Conservation (phyloP, 192 early-diverging fungal species). For the Podila clonocystis region DNA sequence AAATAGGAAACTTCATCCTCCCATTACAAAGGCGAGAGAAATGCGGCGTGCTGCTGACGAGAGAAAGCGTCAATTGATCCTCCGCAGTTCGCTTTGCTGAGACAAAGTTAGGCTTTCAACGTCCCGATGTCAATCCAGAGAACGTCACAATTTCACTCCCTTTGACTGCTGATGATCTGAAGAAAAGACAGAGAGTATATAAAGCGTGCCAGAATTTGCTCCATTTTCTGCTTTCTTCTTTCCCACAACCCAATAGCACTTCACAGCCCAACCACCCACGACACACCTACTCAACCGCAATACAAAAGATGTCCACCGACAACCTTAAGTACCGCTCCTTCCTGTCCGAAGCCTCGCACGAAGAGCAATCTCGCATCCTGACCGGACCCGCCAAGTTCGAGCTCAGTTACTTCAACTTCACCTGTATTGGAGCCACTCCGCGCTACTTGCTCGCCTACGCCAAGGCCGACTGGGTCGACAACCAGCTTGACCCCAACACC, state of each 20-base stretch:
- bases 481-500: neutral
- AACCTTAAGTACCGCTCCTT: conserved; percentile 8
- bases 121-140: no score
- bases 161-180: no score
- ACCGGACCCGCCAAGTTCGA: conserved; percentile 8
- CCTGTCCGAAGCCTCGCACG: conserved; percentile 4
- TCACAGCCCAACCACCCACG: neutral
- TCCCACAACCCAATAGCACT: neutral
- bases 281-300: neutral
- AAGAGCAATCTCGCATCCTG: conserved; percentile 12
- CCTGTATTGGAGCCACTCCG: conserved; percentile 13
- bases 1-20: no score
- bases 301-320: neutral
- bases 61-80: no score
- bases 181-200: no score
- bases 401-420: conserved; percentile 11
- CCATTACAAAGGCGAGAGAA: no score
- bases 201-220: no score
- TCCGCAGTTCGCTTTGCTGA: no score
- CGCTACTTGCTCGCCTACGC: conserved; percentile 7
- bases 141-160: no score
- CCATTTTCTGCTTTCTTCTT: no score
- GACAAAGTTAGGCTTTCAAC: no score
- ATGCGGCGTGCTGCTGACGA: no score
- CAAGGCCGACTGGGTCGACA: conserved; percentile 12